Conservation (phyloP, 371 early-diverging fungal genomes). For the Mortierella sp. region DNA sequence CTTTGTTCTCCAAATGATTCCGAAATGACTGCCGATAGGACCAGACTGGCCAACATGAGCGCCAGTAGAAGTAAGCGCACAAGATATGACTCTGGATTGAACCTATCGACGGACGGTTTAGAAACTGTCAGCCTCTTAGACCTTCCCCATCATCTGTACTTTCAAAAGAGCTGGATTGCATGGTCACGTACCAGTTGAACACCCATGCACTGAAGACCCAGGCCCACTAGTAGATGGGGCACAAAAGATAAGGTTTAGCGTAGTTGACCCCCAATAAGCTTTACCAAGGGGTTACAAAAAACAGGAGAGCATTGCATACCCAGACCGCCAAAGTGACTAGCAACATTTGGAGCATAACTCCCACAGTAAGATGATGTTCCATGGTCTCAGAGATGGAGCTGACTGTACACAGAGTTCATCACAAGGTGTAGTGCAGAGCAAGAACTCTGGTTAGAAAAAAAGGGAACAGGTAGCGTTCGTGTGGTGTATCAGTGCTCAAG, state of each 20-base stretch:
- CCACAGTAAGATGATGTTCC: constrained; percentile 30
- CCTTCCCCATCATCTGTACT: neutral
- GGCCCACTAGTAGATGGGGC: constrained; percentile 26
- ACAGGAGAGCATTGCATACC: constrained; percentile 18
- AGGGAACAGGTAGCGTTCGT: too few relatives aligned
- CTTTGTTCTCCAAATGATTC: constrained; percentile 15
- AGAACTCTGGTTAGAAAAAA: too few relatives aligned
- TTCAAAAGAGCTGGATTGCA: too few relatives aligned
- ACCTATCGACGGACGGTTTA: constrained; percentile 13
- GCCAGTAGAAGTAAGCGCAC: constrained; percentile 31
- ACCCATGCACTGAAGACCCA: constrained; percentile 48
- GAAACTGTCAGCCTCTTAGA: neutral
- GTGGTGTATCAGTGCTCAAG: too few relatives aligned
- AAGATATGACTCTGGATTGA: constrained; percentile 47
- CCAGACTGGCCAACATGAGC: constrained; percentile 32
- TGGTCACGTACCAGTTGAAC: constrained; percentile 33
- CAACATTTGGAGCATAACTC: constrained; percentile 34
- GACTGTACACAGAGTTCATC: constrained; percentile 11
- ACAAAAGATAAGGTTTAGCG: neutral
- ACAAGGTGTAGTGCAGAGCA: neutral
- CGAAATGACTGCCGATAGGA: constrained; percentile 35
- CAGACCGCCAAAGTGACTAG: constrained; percentile 42
- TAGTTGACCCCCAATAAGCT: neutral
- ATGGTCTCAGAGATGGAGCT: constrained; percentile 39
- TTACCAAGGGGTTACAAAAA: neutral